Base-by-base conservation (phyloP, 2,329 filamentous ascomycete species). In the Cladophialophora yegresii region DNA sequence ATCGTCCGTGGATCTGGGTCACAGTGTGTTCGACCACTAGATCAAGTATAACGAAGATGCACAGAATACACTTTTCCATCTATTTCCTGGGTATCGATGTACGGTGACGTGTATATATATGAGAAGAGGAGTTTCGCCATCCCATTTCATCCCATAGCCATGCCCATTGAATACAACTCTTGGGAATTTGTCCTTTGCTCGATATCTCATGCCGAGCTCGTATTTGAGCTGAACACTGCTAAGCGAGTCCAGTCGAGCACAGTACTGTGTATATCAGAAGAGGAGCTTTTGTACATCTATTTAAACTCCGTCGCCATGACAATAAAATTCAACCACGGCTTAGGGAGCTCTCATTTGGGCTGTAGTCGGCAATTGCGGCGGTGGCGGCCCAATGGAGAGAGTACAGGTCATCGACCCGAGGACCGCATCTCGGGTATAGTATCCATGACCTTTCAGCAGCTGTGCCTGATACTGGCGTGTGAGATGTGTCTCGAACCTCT, bases 221-320 rank as follows among this genome's bases (percentile, higher is more conserved):
- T 7, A n/a, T 16, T 43, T 9, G 36, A 43, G 13, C 16, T n/a
- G 36, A 43, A n/a, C 1, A 43, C 1, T 43, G 16, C 36, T 8
- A 20, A n/a, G 3, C 16, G 13, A 2, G 16, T n/a, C 36, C 6
- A 43, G 16, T n/a, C 36, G 36, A 43, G 16, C n/a, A n/a, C 36
- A 43, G 36, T 43, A 43, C 5, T 43, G 36, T 43, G 1, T 43
- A 43, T 43, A 8, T 43, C 23, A 55, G 58, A 63, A 66, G 66
- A 57, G 66, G 66, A 66, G 63, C 65, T 51, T 54, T 57, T 64
- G 13, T 61, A 58, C 53, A 58, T 40, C 6, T 54, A 4, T 16
- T 12, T 47, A 32, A 57, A 51, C 53, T 20, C 57, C 60, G 50
- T 64, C 63, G 59, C 67, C 57, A 67, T 63, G 64, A 62, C 23